Evolutionary conservation across 2,329 filamentous ascomycete genomes (phyloP), one percentile per base, ranked within the genome.

Genomic region (Penicillium concentricum): DNA sequence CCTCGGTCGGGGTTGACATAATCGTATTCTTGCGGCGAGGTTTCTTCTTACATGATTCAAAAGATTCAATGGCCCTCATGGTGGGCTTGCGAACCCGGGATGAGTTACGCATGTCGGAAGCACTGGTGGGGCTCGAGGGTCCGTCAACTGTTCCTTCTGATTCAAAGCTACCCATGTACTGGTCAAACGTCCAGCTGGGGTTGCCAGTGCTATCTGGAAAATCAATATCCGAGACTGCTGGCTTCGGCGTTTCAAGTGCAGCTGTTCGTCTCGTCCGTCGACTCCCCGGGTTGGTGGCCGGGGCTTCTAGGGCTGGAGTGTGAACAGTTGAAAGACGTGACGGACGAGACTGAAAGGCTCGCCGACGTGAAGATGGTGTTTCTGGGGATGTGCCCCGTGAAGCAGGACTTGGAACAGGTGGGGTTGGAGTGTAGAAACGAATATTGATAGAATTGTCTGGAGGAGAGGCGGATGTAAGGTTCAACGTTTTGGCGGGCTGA

Each of bases 41-140:
- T n/a, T 61, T 55, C 20, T 43, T 55, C 46, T 61, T 63, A 6
- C 16, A 18, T 18, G 41, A 63, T 22, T 59, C 47, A 15, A 63
- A 46, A 39, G 69, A 64, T 58, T 73, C 70, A 20, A 68, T 61
- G 8, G 71, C 69, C 30, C 68, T 67, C 20, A 59, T 57, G 4
- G 70, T 72, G 18, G 69, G 69, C 45, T 71, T 71, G 42, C 69
- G 67, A 30, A 66, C 39, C 5, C 70, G 69, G 16, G 54, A 61
- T 18, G 70, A 72, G 34, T 64, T 54, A n/a, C 68, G 66, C 28
- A 57, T 58, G 8, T 64, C 66, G 49, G 52, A 59, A 24, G 61
- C 38, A 47, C 60, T 53, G 42, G 58, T 52, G 39, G 67, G 57
- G n/a, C 62, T 61, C 16, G 57, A 49, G 35, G 49, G 44, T 37